phyloP scores from a whole-genome alignment of 2,329 filamentous ascomycete genomes.

The Trematosphaeria pertusa region DNA sequence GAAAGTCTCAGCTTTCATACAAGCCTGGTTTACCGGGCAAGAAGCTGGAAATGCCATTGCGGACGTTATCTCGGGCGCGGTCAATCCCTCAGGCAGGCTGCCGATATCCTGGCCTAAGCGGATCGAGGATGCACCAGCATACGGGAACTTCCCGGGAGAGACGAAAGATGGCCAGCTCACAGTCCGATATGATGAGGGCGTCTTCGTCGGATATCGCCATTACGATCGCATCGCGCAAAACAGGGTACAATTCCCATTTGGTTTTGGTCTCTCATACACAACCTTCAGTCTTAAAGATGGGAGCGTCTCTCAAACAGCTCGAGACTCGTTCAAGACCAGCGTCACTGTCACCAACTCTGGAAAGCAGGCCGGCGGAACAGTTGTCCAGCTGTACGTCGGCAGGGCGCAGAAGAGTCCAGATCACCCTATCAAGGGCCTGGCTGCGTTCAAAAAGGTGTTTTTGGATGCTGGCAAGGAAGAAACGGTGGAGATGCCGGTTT shows the following conservation, averaged over 20 bases:
- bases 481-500: slow-evolving; percentile 58
- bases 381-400: slow-evolving; percentile 66
- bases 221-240: slow-evolving; percentile 67
- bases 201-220: slow-evolving; percentile 63
- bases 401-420: slow-evolving; percentile 47
- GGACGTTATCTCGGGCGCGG: slow-evolving; percentile 48
- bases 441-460: slow-evolving; percentile 70
- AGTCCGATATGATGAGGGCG: slow-evolving; percentile 61
- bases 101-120: slow-evolving; percentile 49
- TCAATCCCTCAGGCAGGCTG: slow-evolving; percentile 49
- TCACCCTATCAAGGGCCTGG: slow-evolving; percentile 72
- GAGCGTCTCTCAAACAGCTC: slow-evolving; percentile 68
- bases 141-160: slow-evolving; percentile 48
- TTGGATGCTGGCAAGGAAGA: slow-evolving; percentile 65
- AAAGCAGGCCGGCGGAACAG: slow-evolving; percentile 54
- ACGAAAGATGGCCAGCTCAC: slow-evolving; percentile 65
- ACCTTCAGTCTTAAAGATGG: slow-evolving; percentile 54
- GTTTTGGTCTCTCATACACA: slow-evolving; percentile 49
- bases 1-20: slow-evolving; percentile 47
- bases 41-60: slow-evolving; percentile 52
- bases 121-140: slow-evolving; percentile 44
- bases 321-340: slow-evolving; percentile 35
- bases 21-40: slow-evolving; percentile 53
- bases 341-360: slow-evolving; percentile 62
- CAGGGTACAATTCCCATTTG: slow-evolving; percentile 52